Evolutionary conservation across 176 grass and related monocot genomes (phyloP), one percentile per base, ranked within the genome.

Genomic region (Carex scoparia): DNA sequence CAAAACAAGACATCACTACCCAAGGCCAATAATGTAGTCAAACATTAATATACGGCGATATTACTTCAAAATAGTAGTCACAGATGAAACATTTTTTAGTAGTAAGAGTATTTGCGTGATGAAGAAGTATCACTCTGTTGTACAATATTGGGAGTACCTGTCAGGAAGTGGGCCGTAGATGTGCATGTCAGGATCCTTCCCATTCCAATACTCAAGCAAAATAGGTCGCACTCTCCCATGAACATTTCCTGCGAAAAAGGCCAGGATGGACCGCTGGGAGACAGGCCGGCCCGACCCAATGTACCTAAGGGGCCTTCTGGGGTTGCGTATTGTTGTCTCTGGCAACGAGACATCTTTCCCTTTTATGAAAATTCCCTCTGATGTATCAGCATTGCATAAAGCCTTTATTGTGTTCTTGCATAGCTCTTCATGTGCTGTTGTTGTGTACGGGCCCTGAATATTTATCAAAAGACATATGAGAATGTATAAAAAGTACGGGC

Each of bases 371-470:
- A 97, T 90, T 9, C 94, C 94, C 85, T 97, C 91, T 6, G 94
- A 97, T 60, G 72, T 91, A 19, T 97, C 94, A 2, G 94, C 94
- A 79, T 97, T 97, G 91, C 94, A 97, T 37, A 97, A 77, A 46
- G 86, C 90, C 84, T 92, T 94, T 81, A 97, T 92, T 37, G 86
- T 84, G 86, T 97, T 97, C 35, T 73, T 84, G 59, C 86, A 35
- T 6, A 97, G 86, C 57, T 94, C 94, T 6, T 84, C 79, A 74
- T 97, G 94, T 67, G 79, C 65, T 15, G 88, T 83, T 61, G 88
- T 86, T 65, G 88, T 90, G 89, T 97, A 97, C 30, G 91, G 85
- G 28, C 90, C 91, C 94, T 97, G 80, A 27, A 79, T 40, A 44
- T 81, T 72, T 65, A 64, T 23, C 59, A 64, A 81, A 81, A 37